phyloP scores from a whole-genome alignment of 2,329 filamentous ascomycete genomes.

The Aureobasidium sp. region DNA sequence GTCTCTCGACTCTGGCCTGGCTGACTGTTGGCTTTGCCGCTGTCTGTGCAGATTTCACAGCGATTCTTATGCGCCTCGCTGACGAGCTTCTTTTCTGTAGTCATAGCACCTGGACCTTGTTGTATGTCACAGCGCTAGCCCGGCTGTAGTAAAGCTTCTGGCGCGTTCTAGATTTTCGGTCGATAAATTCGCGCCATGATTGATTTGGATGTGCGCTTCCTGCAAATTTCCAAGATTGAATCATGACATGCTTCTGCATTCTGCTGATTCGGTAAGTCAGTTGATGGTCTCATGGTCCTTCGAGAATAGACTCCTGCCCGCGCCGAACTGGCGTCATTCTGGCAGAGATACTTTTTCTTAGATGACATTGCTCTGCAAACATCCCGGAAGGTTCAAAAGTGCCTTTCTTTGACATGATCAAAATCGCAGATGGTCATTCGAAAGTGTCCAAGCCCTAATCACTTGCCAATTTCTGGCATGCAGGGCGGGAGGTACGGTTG shows the following conservation, averaged over 20 bases:
- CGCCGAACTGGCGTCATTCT: background rate
- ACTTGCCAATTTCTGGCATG: background rate
- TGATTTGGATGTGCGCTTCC: background rate
- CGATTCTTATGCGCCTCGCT: background rate
- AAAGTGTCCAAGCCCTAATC: background rate
- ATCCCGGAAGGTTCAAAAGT: background rate
- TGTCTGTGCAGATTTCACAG: background rate
- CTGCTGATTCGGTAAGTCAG: background rate
- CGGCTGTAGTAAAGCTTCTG: background rate
- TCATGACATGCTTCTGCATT: background rate
- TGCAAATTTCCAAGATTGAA: background rate
- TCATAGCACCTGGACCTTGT: background rate
- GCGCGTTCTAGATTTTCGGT: conserved; percentile 2
- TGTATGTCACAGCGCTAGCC: background rate
- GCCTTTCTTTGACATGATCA: background rate
- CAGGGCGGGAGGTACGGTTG: background rate
- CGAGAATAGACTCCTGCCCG: background rate
- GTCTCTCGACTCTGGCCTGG: background rate
- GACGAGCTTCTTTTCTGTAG: background rate
- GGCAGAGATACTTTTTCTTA: background rate
- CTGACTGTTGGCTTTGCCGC: background rate
- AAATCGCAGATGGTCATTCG: background rate
- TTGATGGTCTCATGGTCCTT: background rate
- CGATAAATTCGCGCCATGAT: background rate
- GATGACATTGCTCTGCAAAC: background rate